Evolutionary conservation across 257 asterid genomes (phyloP).

Genomic region (Apocynum venetum): DNA sequence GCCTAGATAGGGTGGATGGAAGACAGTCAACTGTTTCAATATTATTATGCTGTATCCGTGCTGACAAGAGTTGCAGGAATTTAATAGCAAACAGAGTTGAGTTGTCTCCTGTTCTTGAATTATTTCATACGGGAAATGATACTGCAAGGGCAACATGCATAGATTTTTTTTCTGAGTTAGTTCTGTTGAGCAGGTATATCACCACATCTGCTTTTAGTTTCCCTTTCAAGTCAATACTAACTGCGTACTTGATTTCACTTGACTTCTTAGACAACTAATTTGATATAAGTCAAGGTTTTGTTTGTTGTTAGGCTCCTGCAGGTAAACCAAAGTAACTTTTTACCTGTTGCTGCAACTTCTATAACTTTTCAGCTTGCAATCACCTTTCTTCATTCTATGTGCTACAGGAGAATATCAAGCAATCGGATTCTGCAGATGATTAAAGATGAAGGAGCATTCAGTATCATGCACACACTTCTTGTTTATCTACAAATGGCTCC

Average conservation of each 20-base stretch:
- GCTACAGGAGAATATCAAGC: conserved; percentile 50
- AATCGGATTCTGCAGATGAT: conserved; percentile 61
- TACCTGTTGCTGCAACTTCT: no score
- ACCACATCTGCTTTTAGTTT: conserved; percentile 2
- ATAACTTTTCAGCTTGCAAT: not conserved
- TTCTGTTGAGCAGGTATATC: conserved; percentile 57
- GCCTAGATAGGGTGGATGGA: conserved; percentile 49
- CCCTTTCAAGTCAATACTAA: not conserved
- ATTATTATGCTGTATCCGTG: conserved; percentile 54
- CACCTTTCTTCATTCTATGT: not conserved
- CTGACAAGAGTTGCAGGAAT: conserved; percentile 52
- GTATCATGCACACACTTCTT: conserved; percentile 72
- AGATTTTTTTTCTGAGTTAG: conserved; percentile 66
- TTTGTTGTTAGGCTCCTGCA: not conserved
- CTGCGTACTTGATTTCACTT: not conserved
- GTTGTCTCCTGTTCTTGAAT: conserved; percentile 59
- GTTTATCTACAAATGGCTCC: conserved; percentile 78
- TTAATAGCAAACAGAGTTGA: conserved; percentile 53
- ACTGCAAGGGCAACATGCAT: conserved; percentile 50
- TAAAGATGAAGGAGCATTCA: conserved; percentile 77
- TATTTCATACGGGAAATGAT: conserved; percentile 70
- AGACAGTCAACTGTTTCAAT: conserved; percentile 45
- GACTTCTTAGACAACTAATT: not conserved
- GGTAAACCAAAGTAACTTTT: not conserved
- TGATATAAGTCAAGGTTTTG: not conserved